Percentiles rank a stretch among this genome's conserved stretches.
phyloP scores from a whole-genome alignment of 106 monocot genomes.

The Chionographis japonica region DNA sequence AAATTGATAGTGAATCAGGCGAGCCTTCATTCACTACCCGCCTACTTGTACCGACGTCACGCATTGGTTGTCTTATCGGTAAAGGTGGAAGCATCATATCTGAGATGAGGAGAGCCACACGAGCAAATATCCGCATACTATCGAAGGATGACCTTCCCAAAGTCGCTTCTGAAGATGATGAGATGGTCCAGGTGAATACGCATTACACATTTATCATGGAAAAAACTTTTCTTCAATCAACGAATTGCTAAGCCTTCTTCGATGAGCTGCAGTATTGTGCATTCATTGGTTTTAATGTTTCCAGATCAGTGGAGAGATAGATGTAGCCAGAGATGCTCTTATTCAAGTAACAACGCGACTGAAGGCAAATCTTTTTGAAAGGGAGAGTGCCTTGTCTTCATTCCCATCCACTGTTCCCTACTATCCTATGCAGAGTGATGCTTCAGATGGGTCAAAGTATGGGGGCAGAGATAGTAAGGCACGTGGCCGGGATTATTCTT shows the following conservation, averaged over 20 bases:
- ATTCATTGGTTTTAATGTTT: not conserved
- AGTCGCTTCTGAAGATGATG: constrained; percentile 56
- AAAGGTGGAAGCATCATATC: constrained; percentile 58
- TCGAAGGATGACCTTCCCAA: constrained; percentile 45
- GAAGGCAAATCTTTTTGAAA: constrained; percentile 49
- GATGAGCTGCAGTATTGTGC: not conserved
- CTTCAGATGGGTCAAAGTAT: constrained; percentile 50
- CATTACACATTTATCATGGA: not conserved
- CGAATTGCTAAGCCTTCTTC: not conserved
- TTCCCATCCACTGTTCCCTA: constrained; percentile 40
- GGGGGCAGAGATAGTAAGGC: constrained; percentile 53
- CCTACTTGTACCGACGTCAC: constrained; percentile 46
- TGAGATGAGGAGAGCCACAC: constrained; percentile 55
- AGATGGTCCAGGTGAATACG: constrained; percentile 45
- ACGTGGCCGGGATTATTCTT: constrained; percentile 53
- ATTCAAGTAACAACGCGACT: constrained; percentile 47
- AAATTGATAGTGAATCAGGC: constrained; percentile 33
- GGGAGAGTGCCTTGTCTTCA: constrained; percentile 32
- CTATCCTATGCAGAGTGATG: constrained; percentile 35
- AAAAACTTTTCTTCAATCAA: not conserved
- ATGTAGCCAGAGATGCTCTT: constrained; percentile 50
- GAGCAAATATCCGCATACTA: constrained; percentile 50
- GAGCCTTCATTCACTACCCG: constrained; percentile 44
- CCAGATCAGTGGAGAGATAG: constrained; percentile 65
- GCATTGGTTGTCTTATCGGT: constrained; percentile 64